phyloP scores from a whole-genome alignment of 495 filamentous ascomycete genomes.

The Aspergillus bridgeri region DNA sequence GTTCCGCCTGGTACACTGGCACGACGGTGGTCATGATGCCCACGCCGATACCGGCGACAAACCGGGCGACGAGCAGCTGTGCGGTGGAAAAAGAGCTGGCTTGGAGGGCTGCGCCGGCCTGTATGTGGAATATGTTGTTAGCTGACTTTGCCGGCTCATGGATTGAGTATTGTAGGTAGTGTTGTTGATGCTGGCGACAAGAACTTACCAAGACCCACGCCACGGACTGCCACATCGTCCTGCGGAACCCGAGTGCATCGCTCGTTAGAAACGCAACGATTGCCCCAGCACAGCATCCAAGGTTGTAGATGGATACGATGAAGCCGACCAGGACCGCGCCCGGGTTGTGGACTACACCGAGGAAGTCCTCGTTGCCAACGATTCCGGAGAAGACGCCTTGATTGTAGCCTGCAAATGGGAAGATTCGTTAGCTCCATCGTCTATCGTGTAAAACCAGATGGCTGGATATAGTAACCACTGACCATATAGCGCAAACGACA shows the following conservation, averaged over 20 bases:
- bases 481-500: conserved; percentile 43
- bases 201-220: conserved; percentile 28
- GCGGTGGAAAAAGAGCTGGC: conserved; percentile 37
- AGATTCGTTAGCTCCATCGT: neutral
- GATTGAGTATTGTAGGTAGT: neutral
- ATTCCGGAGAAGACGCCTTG: conserved; percentile 54
- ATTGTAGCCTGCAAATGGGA: conserved; percentile 42
- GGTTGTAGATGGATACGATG: conserved; percentile 50
- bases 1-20: conserved; percentile 50
- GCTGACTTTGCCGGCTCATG: neutral
- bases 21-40: conserved; percentile 48
- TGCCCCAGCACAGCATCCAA: conserved; percentile 43
- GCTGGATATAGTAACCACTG: neutral
- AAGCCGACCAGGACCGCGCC: conserved; percentile 39
- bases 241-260: conserved; percentile 45
- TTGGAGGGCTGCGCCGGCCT: conserved; percentile 46
- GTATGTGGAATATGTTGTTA: conserved; percentile 16
- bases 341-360: conserved; percentile 38
- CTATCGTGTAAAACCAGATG: neutral
- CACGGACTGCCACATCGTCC: conserved; percentile 41
- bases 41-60: conserved; percentile 50
- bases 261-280: conserved; percentile 42
- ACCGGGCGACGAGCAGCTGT: conserved; percentile 46
- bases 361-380: conserved; percentile 45
- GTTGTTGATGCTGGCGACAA: neutral